Conservation (phyloP, 768 basidiomycete species). For the Fomitopsis serialis region DNA sequence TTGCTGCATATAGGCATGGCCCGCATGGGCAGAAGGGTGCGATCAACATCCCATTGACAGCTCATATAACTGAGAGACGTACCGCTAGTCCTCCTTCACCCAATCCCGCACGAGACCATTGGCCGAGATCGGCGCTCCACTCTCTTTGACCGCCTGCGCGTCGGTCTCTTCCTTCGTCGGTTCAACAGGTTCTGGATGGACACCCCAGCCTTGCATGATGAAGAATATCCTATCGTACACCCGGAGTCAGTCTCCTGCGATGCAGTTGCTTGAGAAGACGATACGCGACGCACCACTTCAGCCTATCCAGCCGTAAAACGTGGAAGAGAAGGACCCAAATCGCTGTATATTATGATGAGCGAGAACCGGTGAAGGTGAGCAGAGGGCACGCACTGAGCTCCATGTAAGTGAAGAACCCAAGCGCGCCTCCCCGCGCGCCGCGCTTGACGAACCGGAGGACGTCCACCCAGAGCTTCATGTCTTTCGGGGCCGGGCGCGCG, state of each 20-base stretch:
- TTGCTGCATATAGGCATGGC: no score
- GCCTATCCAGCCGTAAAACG: constrained; percentile 37
- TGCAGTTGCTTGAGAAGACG: background rate
- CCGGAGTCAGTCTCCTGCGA: background rate
- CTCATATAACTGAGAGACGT: no score
- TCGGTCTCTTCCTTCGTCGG: background rate
- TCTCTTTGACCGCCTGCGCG: background rate
- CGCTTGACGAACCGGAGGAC: constrained; percentile 44
- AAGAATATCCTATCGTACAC: constrained; percentile 34
- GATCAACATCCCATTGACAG: no score
- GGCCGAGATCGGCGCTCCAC: background rate
- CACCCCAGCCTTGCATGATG: constrained; percentile 46
- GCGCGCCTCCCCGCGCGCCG: constrained; percentile 39
- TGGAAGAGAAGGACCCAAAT: constrained; percentile 43
- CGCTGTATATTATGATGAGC: constrained; percentile 7
- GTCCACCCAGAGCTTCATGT: constrained; percentile 57
- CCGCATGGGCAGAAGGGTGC: no score
- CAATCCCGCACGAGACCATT: background rate
- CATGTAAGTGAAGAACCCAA: constrained; percentile 54
- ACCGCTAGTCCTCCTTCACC: background rate
- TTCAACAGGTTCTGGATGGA: constrained; percentile 14
- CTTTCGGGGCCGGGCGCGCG: constrained; percentile 38
- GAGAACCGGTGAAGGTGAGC: background rate
- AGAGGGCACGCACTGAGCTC: constrained; percentile 39
- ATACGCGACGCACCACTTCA: constrained; percentile 31